Evolutionary conservation across 176 grass and related monocot species (phyloP), one percentile per base, ranked within the genome.

Genomic region (Pontederia paniculata): DNA sequence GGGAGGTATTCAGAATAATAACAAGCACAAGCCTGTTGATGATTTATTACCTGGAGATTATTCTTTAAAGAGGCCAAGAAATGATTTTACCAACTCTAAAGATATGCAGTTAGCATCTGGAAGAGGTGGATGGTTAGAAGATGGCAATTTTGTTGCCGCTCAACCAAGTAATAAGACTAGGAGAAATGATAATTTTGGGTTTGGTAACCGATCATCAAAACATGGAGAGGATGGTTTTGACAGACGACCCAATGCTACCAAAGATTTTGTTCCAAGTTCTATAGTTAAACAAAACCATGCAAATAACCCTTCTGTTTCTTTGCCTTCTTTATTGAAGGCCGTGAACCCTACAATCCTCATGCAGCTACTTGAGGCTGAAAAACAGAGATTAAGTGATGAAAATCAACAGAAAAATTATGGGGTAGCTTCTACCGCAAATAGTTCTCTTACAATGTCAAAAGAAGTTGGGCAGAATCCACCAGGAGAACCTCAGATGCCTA

Each of bases 301-400:
- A 69, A 67, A 46, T 70, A 80, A 44, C 69, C 21, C 54, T 58
- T 51, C 61, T 20, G 48, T 76, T 78, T 78, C 82, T 22, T 78
- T 88, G 74, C 83, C 83, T 50, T 57, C 75, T 17, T 65, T 84
- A 19, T 63, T 84, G 17, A 84, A 98, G 65, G 83, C 93, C 57
- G 75, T 74, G 21, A 91, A 98, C 57, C 83, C 93, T 17, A 55
- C 83, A 53, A 69, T 91, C 65, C 63, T 98, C 9, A 62, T 91
- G 83, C 76, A 91, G 55, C 83, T 83, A 69, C 60, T 91, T 63
- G 80, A 91, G 81, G 80, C 78, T 63, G 86, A 81, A 75, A 76
- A 84, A 43, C 87, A 98, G 68, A 71, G 59, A 63, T 72, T 70
- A 66, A 66, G 83, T 58, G 44, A 66, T 59, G 83, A 84, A 63